phyloP scores from a whole-genome alignment of 148 eudicot genomes.

The Vaccinium myrtillus region DNA sequence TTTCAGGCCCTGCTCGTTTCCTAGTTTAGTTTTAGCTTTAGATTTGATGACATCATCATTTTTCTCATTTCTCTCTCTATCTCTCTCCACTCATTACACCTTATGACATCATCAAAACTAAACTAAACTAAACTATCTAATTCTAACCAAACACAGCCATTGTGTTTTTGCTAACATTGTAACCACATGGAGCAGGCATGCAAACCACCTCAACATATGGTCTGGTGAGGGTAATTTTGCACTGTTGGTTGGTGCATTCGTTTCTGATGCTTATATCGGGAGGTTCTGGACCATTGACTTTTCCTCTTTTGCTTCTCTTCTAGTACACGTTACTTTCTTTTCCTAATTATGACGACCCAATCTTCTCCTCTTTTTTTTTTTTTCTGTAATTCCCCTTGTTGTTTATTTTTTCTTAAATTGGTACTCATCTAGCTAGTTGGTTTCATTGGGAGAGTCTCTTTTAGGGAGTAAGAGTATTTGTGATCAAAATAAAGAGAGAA shows the following conservation, averaged over 20 bases:
- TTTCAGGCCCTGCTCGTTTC: constrained; percentile 18
- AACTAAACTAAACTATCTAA: no score
- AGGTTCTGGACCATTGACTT: constrained; percentile 62
- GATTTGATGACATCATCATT: no score
- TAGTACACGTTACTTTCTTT: constrained; percentile 30
- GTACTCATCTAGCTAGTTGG: background rate
- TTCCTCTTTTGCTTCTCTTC: constrained; percentile 48
- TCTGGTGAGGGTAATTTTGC: constrained; percentile 53
- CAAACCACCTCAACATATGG: constrained; percentile 59
- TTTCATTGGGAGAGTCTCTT: no score
- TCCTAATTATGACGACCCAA: no score
- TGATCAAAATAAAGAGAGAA: no score
- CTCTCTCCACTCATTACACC: no score
- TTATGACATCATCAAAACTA: no score
- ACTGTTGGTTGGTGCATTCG: constrained; percentile 73
- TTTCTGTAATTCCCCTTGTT: background rate
- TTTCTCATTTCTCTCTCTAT: no score
- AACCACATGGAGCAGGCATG: constrained; percentile 79
- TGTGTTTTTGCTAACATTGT: constrained; percentile 57
- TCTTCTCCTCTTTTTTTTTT: no score
- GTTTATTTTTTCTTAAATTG: no score
- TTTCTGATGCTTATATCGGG: constrained; percentile 74
- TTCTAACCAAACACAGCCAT: background rate
- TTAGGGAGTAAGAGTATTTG: no score
- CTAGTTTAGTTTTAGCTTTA: no score